phyloP scores from a whole-genome alignment of 2,329 filamentous ascomycete species.

The Fusarium succisae region DNA sequence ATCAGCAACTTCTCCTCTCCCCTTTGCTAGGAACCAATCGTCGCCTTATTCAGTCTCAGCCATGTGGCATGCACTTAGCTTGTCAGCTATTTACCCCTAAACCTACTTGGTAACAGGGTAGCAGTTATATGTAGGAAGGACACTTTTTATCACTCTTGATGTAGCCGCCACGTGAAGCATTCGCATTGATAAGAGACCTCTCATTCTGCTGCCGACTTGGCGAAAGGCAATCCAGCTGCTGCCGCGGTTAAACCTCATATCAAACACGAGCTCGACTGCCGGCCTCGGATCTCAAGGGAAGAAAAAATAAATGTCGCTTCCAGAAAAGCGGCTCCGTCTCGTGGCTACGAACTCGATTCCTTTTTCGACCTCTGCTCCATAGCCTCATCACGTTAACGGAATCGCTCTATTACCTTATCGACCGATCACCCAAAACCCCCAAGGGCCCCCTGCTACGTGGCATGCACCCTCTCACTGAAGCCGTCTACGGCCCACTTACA shows the following conservation, averaged over 20 bases:
- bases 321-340: conserved; percentile 32
- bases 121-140: background rate
- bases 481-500: conserved; percentile 30
- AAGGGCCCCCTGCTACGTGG: conserved; percentile 24
- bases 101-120: conserved; percentile 4
- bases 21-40: background rate
- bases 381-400: conserved; percentile 30
- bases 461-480: conserved; percentile 31
- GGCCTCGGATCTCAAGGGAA: conserved; percentile 33
- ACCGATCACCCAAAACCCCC: conserved; percentile 20
- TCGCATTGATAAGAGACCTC: conserved; percentile 29
- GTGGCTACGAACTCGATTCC: conserved; percentile 30
- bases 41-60: conserved; percentile 1
- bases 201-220: conserved; percentile 25
- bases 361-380: conserved; percentile 27
- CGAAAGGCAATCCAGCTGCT: conserved; percentile 16
- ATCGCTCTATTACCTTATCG: conserved; percentile 28
- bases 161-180: background rate
- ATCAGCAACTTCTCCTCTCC: background rate
- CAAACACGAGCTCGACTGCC: conserved; percentile 27
- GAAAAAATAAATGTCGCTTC: conserved; percentile 25
- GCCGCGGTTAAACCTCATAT: conserved; percentile 28
- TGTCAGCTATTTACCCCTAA: conserved; percentile 4
- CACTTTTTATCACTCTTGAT: background rate
- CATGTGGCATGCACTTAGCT: background rate